phyloP scores from a whole-genome alignment of 805 yeast genomes.

The Kuraishia molischiana region DNA sequence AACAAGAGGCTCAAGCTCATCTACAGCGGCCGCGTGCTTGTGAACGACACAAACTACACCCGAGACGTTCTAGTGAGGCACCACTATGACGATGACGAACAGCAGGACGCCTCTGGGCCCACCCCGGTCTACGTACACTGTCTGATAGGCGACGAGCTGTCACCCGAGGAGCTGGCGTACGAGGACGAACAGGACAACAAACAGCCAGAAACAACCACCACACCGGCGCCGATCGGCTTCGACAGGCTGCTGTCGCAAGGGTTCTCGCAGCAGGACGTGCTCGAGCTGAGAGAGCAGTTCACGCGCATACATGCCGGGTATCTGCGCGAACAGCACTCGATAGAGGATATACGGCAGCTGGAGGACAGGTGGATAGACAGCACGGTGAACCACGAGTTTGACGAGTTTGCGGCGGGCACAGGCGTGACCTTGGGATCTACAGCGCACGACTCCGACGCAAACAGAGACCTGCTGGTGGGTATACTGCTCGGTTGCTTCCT shows the following conservation, averaged over 20 bases:
- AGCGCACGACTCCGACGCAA: slow-evolving; percentile 23
- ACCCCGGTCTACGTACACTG: slow-evolving; percentile 62
- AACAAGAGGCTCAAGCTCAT: slow-evolving; percentile 53
- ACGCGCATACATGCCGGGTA: slow-evolving; percentile 51
- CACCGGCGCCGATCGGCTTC: slow-evolving; percentile 73
- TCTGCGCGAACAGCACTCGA: slow-evolving; percentile 17
- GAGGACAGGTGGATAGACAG: slow-evolving; percentile 89
- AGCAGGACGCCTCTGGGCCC: slow-evolving; percentile 6
- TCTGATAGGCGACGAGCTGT: slow-evolving; percentile 59
- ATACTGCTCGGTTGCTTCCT: slow-evolving; percentile 64
- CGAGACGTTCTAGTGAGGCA: slow-evolving; percentile 31
- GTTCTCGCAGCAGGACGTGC: slow-evolving; percentile 68
- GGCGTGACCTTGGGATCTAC: slow-evolving; percentile 16
- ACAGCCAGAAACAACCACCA: slow-evolving; percentile 40
- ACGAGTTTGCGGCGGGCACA: slow-evolving; percentile 25
- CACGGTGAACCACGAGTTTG: slow-evolving; percentile 47
- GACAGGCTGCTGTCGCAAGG: slow-evolving; percentile 81
- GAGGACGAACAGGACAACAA: slow-evolving; percentile 50
- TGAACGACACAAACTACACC: slow-evolving; percentile 43
- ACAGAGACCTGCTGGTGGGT: slow-evolving; percentile 63
- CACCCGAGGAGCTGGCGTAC: slow-evolving; percentile 41
- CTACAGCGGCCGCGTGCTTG: slow-evolving; percentile 57
- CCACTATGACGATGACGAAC: slow-evolving; percentile 11
- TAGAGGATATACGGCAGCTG: slow-evolving; percentile 48
- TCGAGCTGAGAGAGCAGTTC: slow-evolving; percentile 66